A percentile compares a stretch with the other conserved stretches of the same genome.
Conservation (phyloP, 441 rosid genomes). For the Bruguiera hainesii region DNA sequence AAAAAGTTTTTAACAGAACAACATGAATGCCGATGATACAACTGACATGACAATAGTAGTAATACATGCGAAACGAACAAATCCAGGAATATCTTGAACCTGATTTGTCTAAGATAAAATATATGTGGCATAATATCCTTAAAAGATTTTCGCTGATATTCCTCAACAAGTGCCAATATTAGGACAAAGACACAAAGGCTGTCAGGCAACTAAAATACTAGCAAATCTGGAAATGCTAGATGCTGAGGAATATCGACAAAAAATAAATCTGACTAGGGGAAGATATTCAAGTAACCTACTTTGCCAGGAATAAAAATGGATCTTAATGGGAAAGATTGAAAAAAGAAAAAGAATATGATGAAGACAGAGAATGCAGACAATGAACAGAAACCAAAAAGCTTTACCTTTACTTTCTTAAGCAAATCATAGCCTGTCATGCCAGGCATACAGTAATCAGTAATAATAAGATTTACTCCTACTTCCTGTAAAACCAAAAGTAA, state of each 20-base stretch:
- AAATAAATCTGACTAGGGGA: slow-evolving; percentile 1
- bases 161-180: slow-evolving; percentile 25
- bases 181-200: background rate
- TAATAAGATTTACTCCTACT: slow-evolving; percentile 57
- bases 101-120: slow-evolving; percentile 14
- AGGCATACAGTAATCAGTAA: slow-evolving; percentile 90
- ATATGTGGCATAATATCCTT: slow-evolving; percentile 33
- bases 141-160: slow-evolving; percentile 31
- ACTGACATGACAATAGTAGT: background rate
- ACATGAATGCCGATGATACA: background rate
- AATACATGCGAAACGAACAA: slow-evolving; percentile 11
- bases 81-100: slow-evolving; percentile 24
- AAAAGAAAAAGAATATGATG: slow-evolving; percentile 16
- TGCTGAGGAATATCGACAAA: background rate
- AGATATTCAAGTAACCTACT: slow-evolving; percentile 1
- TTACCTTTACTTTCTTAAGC: slow-evolving; percentile 69
- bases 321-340: slow-evolving; percentile 11
- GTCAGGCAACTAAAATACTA: background rate
- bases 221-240: background rate
- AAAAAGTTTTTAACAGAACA: background rate
- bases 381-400: slow-evolving; percentile 14
- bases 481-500: slow-evolving; percentile 34
- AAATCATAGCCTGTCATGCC: slow-evolving; percentile 93
- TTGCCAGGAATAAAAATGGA: slow-evolving; percentile 25
- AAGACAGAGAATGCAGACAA: slow-evolving; percentile 14